Evolutionary conservation across 2,329 filamentous ascomycete genomes (phyloP).

Genomic region (Chalara sp.): DNA sequence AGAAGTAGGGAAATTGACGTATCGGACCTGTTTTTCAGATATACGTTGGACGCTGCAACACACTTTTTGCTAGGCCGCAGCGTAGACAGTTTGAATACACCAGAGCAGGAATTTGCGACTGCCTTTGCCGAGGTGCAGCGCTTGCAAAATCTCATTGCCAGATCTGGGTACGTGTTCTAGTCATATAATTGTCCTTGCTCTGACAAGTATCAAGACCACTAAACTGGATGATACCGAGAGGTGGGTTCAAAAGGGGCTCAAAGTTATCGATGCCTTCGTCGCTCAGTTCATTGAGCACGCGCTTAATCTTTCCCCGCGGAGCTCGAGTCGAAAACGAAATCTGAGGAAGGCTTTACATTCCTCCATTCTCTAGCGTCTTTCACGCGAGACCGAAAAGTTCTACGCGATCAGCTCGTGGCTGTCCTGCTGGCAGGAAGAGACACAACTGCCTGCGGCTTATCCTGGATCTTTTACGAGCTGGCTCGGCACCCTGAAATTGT

Average conservation of each 20-base stretch:
- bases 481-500: constrained; percentile 62
- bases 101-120: constrained; percentile 63
- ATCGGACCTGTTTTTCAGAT: constrained; percentile 74
- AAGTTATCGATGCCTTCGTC: constrained; percentile 69
- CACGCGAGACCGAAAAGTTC: constrained; percentile 62
- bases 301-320: constrained; percentile 63
- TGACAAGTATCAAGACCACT: constrained; percentile 42
- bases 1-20: constrained; percentile 59
- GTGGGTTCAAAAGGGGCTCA: constrained; percentile 57
- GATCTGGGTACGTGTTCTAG: constrained; percentile 45
- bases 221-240: constrained; percentile 54
- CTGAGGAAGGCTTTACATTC: constrained; percentile 72
- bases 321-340: constrained; percentile 65
- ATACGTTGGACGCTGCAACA: constrained; percentile 77
- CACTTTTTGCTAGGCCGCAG: constrained; percentile 79
- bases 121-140: constrained; percentile 76
- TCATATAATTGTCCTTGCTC: not conserved
- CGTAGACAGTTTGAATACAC: constrained; percentile 51
- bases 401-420: constrained; percentile 79
- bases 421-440: constrained; percentile 81
- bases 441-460: constrained; percentile 76
- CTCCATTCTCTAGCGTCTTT: constrained; percentile 77
- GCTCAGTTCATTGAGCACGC: constrained; percentile 71
- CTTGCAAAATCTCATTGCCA: constrained; percentile 60
- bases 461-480: constrained; percentile 79